Evolutionary conservation across 345 rosid genomes (phyloP).

Genomic region (Dipteronia dyeriana): DNA sequence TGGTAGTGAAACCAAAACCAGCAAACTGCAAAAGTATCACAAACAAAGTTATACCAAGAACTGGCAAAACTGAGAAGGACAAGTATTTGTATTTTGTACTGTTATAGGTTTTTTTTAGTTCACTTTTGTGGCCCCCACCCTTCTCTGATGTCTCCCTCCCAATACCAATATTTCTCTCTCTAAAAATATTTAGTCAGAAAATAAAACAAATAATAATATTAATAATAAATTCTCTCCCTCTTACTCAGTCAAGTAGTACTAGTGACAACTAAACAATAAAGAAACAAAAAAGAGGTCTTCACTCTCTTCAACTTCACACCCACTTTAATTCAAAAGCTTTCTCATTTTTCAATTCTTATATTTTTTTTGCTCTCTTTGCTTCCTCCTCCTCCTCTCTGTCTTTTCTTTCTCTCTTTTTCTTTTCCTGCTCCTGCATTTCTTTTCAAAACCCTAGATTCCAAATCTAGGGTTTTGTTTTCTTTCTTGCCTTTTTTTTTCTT

Average conservation of each 20-base stretch:
- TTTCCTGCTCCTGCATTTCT: conserved; percentile 21
- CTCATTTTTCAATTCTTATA: conserved; percentile 26
- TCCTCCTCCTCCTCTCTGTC: conserved; percentile 1
- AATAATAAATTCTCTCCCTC: background rate
- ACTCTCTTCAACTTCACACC: conserved; percentile 26
- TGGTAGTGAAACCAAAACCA: background rate
- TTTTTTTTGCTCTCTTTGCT: background rate
- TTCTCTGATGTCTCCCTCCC: background rate
- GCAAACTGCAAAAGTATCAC: background rate
- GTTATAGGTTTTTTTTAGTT: background rate
- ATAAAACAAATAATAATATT: background rate
- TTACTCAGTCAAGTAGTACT: background rate
- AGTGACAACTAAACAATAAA: conserved; percentile 9
- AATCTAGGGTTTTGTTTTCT: conserved; percentile 47
- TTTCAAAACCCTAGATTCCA: conserved; percentile 52
- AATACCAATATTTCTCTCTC: background rate
- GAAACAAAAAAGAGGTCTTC: conserved; percentile 23
- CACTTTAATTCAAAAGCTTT: conserved; percentile 46
- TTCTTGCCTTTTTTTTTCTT: background rate
- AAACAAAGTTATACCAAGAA: background rate
- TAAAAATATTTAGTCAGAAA: background rate
- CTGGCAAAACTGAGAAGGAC: background rate
- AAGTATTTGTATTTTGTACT: background rate
- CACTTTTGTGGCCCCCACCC: background rate
- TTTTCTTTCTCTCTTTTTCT: conserved; percentile 20